phyloP scores from a whole-genome alignment of 352 stramenopile genomes.

The Pythium brassicae region DNA sequence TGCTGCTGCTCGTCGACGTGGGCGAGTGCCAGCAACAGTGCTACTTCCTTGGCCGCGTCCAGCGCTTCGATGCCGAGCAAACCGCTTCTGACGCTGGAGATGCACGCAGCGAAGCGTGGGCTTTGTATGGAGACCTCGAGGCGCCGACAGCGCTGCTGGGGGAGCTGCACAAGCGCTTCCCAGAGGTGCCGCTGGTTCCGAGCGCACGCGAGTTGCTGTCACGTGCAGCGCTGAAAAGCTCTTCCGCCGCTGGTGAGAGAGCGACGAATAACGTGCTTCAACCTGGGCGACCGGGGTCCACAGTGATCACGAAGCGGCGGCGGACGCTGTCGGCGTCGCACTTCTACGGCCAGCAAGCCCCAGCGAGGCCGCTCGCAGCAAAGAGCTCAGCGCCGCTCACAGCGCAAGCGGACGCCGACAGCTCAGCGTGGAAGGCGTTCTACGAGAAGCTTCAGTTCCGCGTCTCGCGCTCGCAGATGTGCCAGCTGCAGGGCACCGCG shows the following conservation, averaged over 20 bases:
- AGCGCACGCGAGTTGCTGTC: slow-evolving; percentile 34
- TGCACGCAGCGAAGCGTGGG: neutral
- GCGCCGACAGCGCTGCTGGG: slow-evolving; percentile 30
- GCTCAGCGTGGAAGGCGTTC: slow-evolving; percentile 36
- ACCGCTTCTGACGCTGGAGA: neutral
- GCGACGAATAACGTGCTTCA: neutral
- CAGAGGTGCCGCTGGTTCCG: slow-evolving; percentile 34
- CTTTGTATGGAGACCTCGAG: slow-evolving; percentile 21
- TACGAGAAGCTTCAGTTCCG: slow-evolving; percentile 77
- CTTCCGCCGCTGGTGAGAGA: neutral
- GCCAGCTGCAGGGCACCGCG: slow-evolving; percentile 72
- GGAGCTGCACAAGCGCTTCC: slow-evolving; percentile 39
- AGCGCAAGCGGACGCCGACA: neutral
- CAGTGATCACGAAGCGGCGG: slow-evolving; percentile 4
- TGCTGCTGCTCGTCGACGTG: slow-evolving; percentile 48
- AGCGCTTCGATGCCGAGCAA: neutral
- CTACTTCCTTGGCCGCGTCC: slow-evolving; percentile 43
- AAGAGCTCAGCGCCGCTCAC: neutral
- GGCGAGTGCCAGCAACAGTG: slow-evolving; percentile 34
- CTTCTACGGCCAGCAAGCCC: slow-evolving; percentile 5
- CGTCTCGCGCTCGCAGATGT: slow-evolving; percentile 68
- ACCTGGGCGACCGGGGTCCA: neutral
- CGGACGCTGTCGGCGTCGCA: slow-evolving; percentile 8
- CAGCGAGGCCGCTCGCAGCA: neutral
- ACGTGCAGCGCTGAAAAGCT: neutral